Conservation (phyloP, 2,329 filamentous ascomycete species). For the Corinectria fuckeliana region DNA sequence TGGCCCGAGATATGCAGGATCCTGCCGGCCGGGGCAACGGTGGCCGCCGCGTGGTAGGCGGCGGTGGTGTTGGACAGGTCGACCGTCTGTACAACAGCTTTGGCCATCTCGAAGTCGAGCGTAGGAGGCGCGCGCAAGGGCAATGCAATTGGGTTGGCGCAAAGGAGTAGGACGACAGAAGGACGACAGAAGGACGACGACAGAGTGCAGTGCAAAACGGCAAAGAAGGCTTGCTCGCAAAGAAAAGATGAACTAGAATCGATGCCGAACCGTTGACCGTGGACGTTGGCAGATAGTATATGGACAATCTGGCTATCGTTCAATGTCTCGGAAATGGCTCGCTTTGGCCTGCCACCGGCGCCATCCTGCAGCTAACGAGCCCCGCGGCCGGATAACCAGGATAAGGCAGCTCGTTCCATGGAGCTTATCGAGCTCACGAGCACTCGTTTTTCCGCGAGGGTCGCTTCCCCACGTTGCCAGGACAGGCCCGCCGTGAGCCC, state of each 20-base stretch:
- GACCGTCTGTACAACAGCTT: conserved; percentile 21
- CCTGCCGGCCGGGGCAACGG: conserved; percentile 9
- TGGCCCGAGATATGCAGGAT: conserved; percentile 46
- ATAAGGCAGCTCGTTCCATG: no score
- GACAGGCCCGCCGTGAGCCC: no score
- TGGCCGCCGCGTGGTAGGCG: conserved; percentile 24
- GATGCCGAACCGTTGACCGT: background rate
- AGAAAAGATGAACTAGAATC: background rate
- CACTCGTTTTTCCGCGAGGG: no score
- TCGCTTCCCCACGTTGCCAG: no score
- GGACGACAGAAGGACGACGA: no score
- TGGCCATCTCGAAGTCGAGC: conserved; percentile 10
- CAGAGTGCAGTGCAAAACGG: no score
- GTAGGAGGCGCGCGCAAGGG: background rate
- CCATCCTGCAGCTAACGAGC: background rate
- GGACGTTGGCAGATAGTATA: background rate
- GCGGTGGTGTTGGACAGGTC: conserved; percentile 25
- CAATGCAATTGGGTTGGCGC: background rate
- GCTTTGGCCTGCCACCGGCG: background rate
- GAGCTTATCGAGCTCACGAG: background rate
- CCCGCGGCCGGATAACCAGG: no score
- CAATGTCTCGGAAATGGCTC: background rate
- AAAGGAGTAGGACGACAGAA: background rate
- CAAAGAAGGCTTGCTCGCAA: background rate
- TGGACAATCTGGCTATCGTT: background rate